phyloP scores from a whole-genome alignment of 306 rosid genomes.

The cucumber (Cucumis sativus) region Cucumber_9930_V3 NC_026655.2:30409501-30410000 shows the following conservation, averaged over 20 bases:
- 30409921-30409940: no score
- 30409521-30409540: not conserved
- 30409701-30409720: slow-evolving; percentile 85
- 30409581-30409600: slow-evolving; percentile 14
- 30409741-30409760: slow-evolving; percentile 15
- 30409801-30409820: no score
- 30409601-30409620: slow-evolving; percentile 33
- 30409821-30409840: no score
- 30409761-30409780: no score
- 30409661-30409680: slow-evolving; percentile 73
- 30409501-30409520: not conserved
- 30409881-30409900: no score
- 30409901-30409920: no score
- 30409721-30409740: slow-evolving; percentile 53
- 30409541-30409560: not conserved
- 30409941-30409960: not conserved
- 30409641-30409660: slow-evolving; percentile 79
- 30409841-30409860: no score
- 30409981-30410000: not conserved
- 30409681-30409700: slow-evolving; percentile 88
- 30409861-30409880: no score
- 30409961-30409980: no score
- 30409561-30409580: slow-evolving; percentile 12
- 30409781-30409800: no score
- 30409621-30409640: slow-evolving; percentile 69